Percentiles rank a stretch among this genome's conserved stretches.
phyloP scores from a whole-genome alignment of 768 basidiomycete genomes.

The Termitomyces sp. region DNA sequence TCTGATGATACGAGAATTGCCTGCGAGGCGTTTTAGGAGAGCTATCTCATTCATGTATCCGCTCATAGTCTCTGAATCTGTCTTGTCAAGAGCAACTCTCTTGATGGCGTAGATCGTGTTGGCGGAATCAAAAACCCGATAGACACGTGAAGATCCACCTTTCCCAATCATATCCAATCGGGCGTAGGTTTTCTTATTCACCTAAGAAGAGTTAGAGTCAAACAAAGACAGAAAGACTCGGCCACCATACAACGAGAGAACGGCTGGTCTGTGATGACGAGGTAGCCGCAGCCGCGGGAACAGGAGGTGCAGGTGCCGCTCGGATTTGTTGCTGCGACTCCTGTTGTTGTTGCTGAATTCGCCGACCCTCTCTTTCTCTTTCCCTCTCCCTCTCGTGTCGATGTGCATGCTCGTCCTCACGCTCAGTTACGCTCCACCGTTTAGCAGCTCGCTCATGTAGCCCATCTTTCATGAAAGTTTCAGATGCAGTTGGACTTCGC shows the following conservation, averaged over 20 bases:
- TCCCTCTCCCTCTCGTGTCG: slow-evolving; percentile 32
- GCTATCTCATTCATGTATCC: slow-evolving; percentile 97
- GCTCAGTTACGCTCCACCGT: slow-evolving; percentile 32
- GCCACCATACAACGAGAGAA: slow-evolving; percentile 36
- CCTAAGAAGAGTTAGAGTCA: slow-evolving; percentile 31
- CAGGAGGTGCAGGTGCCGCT: slow-evolving; percentile 32
- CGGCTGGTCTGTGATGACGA: slow-evolving; percentile 34
- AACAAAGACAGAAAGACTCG: slow-evolving; percentile 1
- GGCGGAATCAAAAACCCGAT: slow-evolving; percentile 75
- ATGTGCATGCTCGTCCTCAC: slow-evolving; percentile 30
- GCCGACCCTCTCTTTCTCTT: slow-evolving; percentile 30
- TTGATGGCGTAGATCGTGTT: slow-evolving; percentile 89
- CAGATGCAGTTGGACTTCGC: slow-evolving; percentile 70
- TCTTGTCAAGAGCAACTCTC: slow-evolving; percentile 85
- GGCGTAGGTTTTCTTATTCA: slow-evolving; percentile 82
- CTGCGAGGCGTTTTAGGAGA: slow-evolving; percentile 88
- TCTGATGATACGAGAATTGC: slow-evolving; percentile 89
- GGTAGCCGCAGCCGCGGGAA: slow-evolving; percentile 25
- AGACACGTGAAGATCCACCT: slow-evolving; percentile 95
- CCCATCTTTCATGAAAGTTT: slow-evolving; percentile 22
- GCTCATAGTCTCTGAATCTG: slow-evolving; percentile 83
- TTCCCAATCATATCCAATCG: slow-evolving; percentile 88
- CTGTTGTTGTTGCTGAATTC: slow-evolving; percentile 28
- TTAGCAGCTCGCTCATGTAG: slow-evolving; percentile 26
- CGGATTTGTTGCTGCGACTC: slow-evolving; percentile 29